A percentile compares a stretch with the other conserved stretches of the same genome.
Evolutionary conservation across 1,284 basidiomycete species (phyloP).

Genomic region (Ceratorhiza oryzae-sativae): DNA sequence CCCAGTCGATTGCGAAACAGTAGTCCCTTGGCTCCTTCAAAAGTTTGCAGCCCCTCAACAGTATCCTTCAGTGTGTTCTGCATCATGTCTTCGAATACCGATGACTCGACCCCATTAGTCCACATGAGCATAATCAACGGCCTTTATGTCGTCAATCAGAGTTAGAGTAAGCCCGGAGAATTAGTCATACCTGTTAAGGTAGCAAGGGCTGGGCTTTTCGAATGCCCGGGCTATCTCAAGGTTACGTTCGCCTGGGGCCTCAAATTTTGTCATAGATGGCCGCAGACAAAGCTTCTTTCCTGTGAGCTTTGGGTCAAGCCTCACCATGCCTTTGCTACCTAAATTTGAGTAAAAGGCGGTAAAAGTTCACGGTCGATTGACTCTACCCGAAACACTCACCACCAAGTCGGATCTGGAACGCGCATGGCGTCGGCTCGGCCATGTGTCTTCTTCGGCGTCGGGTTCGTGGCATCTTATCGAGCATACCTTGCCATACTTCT

Average conservation of each 20-base stretch:
- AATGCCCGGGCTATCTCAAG: constrained; percentile 75
- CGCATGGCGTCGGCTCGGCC: constrained; percentile 35
- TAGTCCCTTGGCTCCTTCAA: constrained; percentile 55
- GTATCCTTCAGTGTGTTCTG: constrained; percentile 59
- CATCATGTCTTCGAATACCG: constrained; percentile 47
- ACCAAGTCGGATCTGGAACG: constrained; percentile 77
- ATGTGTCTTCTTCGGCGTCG: background rate
- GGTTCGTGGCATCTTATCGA: constrained; percentile 27
- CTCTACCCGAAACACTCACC: constrained; percentile 55
- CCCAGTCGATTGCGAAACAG: constrained; percentile 57
- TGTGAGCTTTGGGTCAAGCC: constrained; percentile 62
- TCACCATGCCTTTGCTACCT: constrained; percentile 69
- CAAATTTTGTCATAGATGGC: constrained; percentile 78
- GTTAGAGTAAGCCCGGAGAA: constrained; percentile 34
- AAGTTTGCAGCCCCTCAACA: constrained; percentile 17
- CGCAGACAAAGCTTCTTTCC: constrained; percentile 65
- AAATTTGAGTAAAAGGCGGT: constrained; percentile 3
- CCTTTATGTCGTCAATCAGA: constrained; percentile 54
- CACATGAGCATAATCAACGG: constrained; percentile 29
- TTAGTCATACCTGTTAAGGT: constrained; percentile 64
- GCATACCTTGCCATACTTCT: constrained; percentile 42
- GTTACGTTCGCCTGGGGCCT: constrained; percentile 56
- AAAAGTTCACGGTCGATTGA: background rate
- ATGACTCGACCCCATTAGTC: constrained; percentile 11
- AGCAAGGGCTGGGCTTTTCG: constrained; percentile 61